Evolutionary conservation across 2,329 filamentous ascomycete species (phyloP), one percentile per base, ranked within the genome.

Genomic region (Ophiostoma sp.): DNA sequence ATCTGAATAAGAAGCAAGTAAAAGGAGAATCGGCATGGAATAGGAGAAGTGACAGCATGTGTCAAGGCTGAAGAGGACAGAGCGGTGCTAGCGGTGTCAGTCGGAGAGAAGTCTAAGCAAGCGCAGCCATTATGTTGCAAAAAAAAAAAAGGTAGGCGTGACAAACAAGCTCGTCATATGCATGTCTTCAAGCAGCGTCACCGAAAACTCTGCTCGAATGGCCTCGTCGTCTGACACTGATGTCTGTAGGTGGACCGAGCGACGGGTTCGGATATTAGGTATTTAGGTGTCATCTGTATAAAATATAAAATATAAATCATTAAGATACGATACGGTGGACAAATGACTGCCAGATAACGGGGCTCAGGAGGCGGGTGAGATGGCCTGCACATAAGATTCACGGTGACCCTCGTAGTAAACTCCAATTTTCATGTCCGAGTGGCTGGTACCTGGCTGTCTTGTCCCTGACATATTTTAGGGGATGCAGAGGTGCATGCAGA

Each of bases 1-100:
- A 36, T 55, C 49, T 55, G 49, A 18, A 38, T 18, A 60, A 12
- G 38, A 60, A 16, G 18, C 27, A 36, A 60, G 27, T 3, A 60
- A 40, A 60, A 60, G 27, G 55, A 27, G 55, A 52, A 60, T 18
- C 49, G 55, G 55, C 27, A 60, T 60, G 4, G 14, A 38, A 60
- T 60, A 60, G 55, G 55, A 60, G 55, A 60, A 36, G 55, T 60
- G 55, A 60, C 55, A 38, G 55, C 55, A 16, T 55, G 49, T 38
- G 27, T 52, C 18, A 55, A n/a, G 11, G n/a, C 6, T 9, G 16
- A n/a, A 27, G 52, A 7, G 6, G 7, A 52, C 47, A 52, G 27
- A 27, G 27, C 27, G 27, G 27, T 27, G 27, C 27, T 27, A 27
- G 27, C 27, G 27, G 27, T 27, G 27, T 27, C 27, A 27, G 27